phyloP scores from a whole-genome alignment of 116 monocot species.

The Posidonia oceanica region DNA sequence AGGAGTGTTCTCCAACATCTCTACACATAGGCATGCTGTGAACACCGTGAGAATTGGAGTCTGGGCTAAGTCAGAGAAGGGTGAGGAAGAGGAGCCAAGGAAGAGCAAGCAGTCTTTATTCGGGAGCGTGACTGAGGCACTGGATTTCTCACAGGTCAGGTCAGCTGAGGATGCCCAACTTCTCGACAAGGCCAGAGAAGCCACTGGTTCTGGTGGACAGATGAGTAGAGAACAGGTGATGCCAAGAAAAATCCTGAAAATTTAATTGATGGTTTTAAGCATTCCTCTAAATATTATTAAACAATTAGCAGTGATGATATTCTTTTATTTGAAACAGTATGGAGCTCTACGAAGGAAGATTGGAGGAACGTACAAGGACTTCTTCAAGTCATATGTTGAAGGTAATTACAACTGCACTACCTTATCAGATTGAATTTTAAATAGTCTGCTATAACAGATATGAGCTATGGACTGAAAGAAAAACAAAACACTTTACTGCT shows the following conservation, averaged over 20 bases:
- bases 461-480: too few species aligned
- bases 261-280: too few species aligned
- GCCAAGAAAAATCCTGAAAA: not conserved
- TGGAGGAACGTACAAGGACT: conserved; percentile 97
- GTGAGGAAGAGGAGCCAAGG: conserved; percentile 12
- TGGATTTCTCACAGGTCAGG: conserved; percentile 86
- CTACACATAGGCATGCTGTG: not conserved
- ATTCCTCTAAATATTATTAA: too few species aligned
- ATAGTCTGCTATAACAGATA: too few species aligned
- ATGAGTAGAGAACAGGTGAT: conserved; percentile 80
- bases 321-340: conserved; percentile 28
- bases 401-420: conserved; percentile 23
- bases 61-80: conserved; percentile 27
- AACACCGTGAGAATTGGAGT: conserved; percentile 11
- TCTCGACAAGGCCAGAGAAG: conserved; percentile 64
- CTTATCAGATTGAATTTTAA: not conserved
- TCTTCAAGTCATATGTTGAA: conserved; percentile 98
- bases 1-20: conserved; percentile 9
- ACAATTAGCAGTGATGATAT: too few species aligned
- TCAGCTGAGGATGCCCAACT: conserved; percentile 72
- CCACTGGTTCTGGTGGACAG: conserved; percentile 53
- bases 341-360: conserved; percentile 95
- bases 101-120: conserved; percentile 65
- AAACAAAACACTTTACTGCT: too few species aligned
- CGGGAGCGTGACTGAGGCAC: conserved; percentile 56